These are phyloP conservation scores for Zygoascus flipseniorum DNA, from an alignment of 805 yeast species.

Conservation along the genomic window DNA sequence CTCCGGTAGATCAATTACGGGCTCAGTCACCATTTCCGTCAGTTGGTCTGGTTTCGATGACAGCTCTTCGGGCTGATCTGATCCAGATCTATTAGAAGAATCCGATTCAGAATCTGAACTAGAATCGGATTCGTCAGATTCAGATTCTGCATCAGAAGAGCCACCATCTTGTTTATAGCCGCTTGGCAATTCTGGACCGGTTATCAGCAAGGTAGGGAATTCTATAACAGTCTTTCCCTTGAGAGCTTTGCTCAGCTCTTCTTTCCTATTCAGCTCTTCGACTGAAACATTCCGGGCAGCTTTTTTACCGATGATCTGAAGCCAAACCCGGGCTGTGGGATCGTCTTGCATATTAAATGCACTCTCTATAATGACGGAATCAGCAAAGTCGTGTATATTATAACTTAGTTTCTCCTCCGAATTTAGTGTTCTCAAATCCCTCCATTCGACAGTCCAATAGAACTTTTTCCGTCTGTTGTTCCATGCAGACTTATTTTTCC, in stretches of 20 bases:
- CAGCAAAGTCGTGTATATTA: slow-evolving; percentile 3
- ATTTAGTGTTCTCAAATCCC: not conserved
- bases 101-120: slow-evolving; percentile 10
- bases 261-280: slow-evolving; percentile 9
- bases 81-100: slow-evolving; percentile 6
- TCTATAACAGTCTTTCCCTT: slow-evolving; percentile 58
- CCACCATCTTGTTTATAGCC: slow-evolving; percentile 6
- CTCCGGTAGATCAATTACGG: too few relatives aligned
- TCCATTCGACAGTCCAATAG: slow-evolving; percentile 79
- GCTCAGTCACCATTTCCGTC: slow-evolving; percentile 23
- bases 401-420: not conserved
- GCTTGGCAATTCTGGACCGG: not conserved
- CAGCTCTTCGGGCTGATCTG: slow-evolving; percentile 1
- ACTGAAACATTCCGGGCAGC: not conserved
- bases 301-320: not conserved
- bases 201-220: slow-evolving; percentile 54
- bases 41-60: slow-evolving; percentile 30
- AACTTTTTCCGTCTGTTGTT: slow-evolving; percentile 53
- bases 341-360: not conserved
- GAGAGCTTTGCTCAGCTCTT: slow-evolving; percentile 41
- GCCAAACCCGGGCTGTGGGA: not conserved
- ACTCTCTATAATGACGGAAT: slow-evolving; percentile 2
- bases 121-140: slow-evolving; percentile 10
- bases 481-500: slow-evolving; percentile 57
- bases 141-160: slow-evolving; percentile 12